Percentiles rank a stretch among this genome's conserved stretches.
These are phyloP conservation scores for Podila epicladia DNA, from an alignment of 192 early-diverging fungal species.

Conservation along the genomic window DNA sequence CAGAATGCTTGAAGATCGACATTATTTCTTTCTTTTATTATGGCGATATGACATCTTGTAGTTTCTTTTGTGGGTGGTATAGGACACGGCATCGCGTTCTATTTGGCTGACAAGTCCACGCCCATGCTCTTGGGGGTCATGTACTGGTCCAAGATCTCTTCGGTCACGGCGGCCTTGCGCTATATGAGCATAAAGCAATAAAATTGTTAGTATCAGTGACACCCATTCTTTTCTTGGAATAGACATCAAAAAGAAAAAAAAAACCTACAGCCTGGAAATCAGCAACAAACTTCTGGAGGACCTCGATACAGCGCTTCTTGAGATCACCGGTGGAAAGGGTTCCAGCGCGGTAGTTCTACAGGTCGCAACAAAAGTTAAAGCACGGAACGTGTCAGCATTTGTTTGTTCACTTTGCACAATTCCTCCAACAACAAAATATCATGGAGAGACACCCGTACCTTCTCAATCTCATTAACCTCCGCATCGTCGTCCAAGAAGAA, in stretches of 20 bases:
- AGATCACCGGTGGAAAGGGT: conserved; percentile 89
- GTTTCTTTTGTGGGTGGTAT: background rate
- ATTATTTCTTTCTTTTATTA: background rate
- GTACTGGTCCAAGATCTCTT: conserved; percentile 68
- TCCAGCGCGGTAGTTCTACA: conserved; percentile 78
- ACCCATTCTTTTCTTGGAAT: no score
- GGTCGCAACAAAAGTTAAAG: background rate
- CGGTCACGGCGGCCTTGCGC: conserved; percentile 68
- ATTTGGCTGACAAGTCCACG: conserved; percentile 34
- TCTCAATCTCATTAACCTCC: conserved; percentile 76
- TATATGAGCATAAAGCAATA: conserved; percentile 5
- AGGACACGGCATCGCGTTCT: conserved; percentile 6
- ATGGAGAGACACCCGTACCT: conserved; percentile 15
- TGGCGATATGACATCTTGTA: background rate
- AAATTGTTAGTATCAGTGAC: background rate
- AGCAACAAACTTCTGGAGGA: conserved; percentile 79
- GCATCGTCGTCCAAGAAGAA: conserved; percentile 97
- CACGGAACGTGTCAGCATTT: background rate
- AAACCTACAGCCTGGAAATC: conserved; percentile 75
- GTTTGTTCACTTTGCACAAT: no score
- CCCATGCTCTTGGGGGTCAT: conserved; percentile 62
- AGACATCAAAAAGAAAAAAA: background rate
- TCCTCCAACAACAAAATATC: background rate
- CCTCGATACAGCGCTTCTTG: conserved; percentile 89
- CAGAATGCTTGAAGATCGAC: background rate